Evolutionary conservation across 2,329 filamentous ascomycete species (phyloP), one percentile per base, ranked within the genome.

Genomic region (Trichoderma asperellum): DNA sequence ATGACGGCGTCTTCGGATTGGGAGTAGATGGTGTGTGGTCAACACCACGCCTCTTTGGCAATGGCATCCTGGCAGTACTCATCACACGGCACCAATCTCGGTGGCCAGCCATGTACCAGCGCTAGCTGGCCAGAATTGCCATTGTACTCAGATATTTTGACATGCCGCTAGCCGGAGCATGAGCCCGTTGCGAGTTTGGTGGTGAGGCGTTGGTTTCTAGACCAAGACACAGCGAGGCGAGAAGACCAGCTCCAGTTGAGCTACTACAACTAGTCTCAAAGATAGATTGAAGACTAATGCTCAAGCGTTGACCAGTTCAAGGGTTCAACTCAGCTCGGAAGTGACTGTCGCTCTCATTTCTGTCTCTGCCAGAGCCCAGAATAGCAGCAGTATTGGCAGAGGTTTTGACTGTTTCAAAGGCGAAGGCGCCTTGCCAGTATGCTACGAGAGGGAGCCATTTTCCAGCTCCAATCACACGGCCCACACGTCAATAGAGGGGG

Each of bases 251-350:
- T n/a, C 43, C 40, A 40, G 57, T 56, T 32, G 27, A 34, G 52
- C 37, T 24, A 55, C 61, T 65, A 43, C 37, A 6, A 43, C 37
- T 43, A 60, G 61, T 29, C 43, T 56, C 56, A 59, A 27, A 57
- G 40, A 64, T 59, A 53, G 67, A 58, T 32, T 69, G 58, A 35
- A 24, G 52, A 59, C 67, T 52, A 63, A 37, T 52, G 34, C 32
- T 5, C 35, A 18, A 52, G 21, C 14, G 37, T 47, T 49, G 53
- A 18, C 65, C 47, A 56, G 43, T 40, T 34, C 12, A 34, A 34
- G n/a, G 59, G 34, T 29, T 69, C 68, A 47, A 47, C 47, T 64
- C 68, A 69, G 60, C 61, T 60, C 61, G 61, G 68, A 58, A 65
- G 68, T 24, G 55, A 34, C 53, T 21, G 53, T 64, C 55, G 60